A percentile compares a stretch with the other conserved stretches of the same genome.
phyloP scores from a whole-genome alignment of 495 filamentous ascomycete genomes.

The Aspergillus cavernicola region DNA sequence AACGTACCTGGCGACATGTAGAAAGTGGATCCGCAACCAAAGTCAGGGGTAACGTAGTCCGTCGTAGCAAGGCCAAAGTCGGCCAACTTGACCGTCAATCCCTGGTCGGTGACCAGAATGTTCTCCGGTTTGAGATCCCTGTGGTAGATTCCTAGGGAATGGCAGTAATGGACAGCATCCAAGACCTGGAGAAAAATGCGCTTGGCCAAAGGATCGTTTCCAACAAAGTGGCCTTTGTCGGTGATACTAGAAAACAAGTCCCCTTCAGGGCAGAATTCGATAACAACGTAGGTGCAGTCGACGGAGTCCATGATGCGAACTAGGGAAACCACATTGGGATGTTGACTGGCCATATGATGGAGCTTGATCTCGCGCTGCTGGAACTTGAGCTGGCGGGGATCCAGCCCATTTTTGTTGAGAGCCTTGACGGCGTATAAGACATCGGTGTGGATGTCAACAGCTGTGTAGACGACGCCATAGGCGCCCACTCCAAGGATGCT shows the following conservation, averaged over 20 bases:
- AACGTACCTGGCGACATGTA: constrained; percentile 97
- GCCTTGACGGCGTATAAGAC: constrained; percentile 93
- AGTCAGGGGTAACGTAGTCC: constrained; percentile 81
- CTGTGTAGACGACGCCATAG: constrained; percentile 95
- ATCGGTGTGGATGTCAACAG: constrained; percentile 79
- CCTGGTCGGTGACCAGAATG: constrained; percentile 84
- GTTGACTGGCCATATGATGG: constrained; percentile 81
- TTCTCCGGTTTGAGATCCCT: constrained; percentile 98
- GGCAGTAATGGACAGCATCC: constrained; percentile 96
- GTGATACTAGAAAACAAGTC: constrained; percentile 98
- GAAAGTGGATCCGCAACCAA: constrained; percentile 97
- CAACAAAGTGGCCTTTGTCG: constrained; percentile 85
- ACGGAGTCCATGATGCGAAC: constrained; percentile 87
- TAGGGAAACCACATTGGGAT: constrained; percentile 91
- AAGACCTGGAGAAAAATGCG: constrained; percentile 90
- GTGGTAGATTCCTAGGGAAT: constrained; percentile 91
- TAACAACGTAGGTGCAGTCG: constrained; percentile 93
- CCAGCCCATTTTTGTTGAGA: constrained; percentile 86
- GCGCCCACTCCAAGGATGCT: constrained; percentile 88
- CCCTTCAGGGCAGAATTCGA: constrained; percentile 96
- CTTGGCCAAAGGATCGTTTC: constrained; percentile 86
- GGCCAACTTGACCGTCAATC: constrained; percentile 88
- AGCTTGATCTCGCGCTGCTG: constrained; percentile 90
- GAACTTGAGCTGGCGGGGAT: constrained; percentile 81
- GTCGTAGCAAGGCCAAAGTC: constrained; percentile 94